A percentile compares a stretch with the other conserved stretches of the same genome.
Conservation (phyloP, 2,329 filamentous ascomycete species). For the Colletotrichum australisinense region DNA sequence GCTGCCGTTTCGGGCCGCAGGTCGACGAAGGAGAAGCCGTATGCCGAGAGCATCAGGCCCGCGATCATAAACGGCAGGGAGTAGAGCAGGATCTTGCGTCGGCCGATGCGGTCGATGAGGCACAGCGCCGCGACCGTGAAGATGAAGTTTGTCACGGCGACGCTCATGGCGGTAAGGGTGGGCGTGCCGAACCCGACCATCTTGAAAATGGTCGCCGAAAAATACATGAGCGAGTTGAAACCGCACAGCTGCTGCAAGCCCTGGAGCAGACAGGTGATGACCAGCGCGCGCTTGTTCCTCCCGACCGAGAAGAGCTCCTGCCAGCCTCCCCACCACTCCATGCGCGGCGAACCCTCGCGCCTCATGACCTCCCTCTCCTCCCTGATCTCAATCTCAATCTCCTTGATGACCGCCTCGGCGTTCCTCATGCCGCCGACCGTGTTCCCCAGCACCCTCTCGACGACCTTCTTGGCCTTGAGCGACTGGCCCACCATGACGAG, state of each 20-base stretch:
- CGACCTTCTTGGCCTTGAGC: constrained; percentile 71
- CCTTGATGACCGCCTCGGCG: constrained; percentile 71
- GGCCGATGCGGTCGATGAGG: constrained; percentile 83
- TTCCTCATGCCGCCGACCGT: constrained; percentile 56
- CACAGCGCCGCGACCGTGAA: constrained; percentile 82
- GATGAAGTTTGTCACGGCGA: constrained; percentile 85
- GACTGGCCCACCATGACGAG: constrained; percentile 76
- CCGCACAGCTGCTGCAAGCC: constrained; percentile 90
- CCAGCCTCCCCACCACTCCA: constrained; percentile 59
- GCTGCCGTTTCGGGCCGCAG: constrained; percentile 46
- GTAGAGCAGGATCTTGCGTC: constrained; percentile 82
- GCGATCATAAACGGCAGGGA: constrained; percentile 87
- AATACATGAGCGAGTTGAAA: constrained; percentile 95
- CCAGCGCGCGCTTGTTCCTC: constrained; percentile 79
- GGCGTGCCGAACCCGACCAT: constrained; percentile 82
- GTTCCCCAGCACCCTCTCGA: constrained; percentile 73
- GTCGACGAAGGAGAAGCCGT: constrained; percentile 76
- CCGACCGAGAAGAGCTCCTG: constrained; percentile 65
- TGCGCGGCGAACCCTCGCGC: constrained; percentile 50
- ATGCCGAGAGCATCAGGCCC: constrained; percentile 77
- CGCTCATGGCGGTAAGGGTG: constrained; percentile 81
- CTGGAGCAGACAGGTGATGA: constrained; percentile 88
- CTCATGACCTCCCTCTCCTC: constrained; percentile 71
- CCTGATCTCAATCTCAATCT: constrained; percentile 80
- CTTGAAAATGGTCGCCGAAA: constrained; percentile 84